phyloP scores from a whole-genome alignment of 2,329 filamentous ascomycete genomes.

The Orbilia brochopaga region DNA sequence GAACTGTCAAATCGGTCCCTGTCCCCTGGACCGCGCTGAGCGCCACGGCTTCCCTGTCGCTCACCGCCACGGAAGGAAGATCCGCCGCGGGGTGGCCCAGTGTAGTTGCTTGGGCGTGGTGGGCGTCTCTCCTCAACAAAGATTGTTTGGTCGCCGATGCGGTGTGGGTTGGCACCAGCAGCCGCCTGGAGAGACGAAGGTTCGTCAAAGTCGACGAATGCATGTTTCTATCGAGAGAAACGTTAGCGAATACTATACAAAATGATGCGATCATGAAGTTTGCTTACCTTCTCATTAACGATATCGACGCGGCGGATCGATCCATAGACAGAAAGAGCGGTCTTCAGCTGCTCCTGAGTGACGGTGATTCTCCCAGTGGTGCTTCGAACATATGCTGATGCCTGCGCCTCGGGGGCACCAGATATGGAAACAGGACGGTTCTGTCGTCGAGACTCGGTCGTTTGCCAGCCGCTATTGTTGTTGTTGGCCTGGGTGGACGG shows the following conservation, averaged over 20 bases:
- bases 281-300: constrained; percentile 78
- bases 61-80: constrained; percentile 42
- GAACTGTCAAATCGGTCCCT: constrained; percentile 31
- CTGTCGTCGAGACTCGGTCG: constrained; percentile 65
- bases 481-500: constrained; percentile 59
- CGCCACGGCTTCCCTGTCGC: constrained; percentile 40
- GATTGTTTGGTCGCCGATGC: constrained; percentile 80
- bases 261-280: background rate
- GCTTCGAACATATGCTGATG: constrained; percentile 91
- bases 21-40: constrained; percentile 50
- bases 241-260: constrained; percentile 2
- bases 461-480: constrained; percentile 75
- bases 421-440: constrained; percentile 56
- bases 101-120: constrained; percentile 20
- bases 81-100: constrained; percentile 49
- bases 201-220: constrained; percentile 91
- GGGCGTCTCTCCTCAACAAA: constrained; percentile 84
- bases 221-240: constrained; percentile 74
- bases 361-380: constrained; percentile 80
- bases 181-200: constrained; percentile 82
- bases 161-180: constrained; percentile 81
- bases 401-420: constrained; percentile 57
- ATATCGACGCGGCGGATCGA: constrained; percentile 76
- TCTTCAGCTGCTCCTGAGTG: constrained; percentile 73
- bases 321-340: constrained; percentile 73